Evolutionary conservation across 352 stramenopile genomes (phyloP), one percentile per base, ranked within the genome.

Genomic region (Pythium sp.): DNA sequence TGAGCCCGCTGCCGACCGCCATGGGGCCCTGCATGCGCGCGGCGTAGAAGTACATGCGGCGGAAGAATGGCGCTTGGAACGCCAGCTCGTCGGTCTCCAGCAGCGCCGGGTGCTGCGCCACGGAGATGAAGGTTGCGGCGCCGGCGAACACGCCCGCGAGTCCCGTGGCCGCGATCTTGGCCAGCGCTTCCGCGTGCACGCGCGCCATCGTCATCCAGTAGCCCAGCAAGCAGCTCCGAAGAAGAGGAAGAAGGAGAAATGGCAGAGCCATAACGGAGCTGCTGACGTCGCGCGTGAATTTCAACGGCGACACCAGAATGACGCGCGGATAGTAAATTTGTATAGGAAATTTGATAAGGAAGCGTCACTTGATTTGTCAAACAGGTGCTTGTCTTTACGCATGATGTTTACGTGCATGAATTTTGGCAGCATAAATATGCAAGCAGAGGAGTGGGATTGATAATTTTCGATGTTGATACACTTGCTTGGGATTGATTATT

Each of bases 41-140:
- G 0, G 86, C 86, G 68, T 89, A 83, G 61, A 86, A 90, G 74
- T 93, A 91, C 82, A 93, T 91, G 58, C 81, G 79, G 7, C 82
- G 76, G 72, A 93, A 93, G 72, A 90, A 93, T 1, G 84, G 78
- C 7, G 81, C 84, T 54, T 92, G 86, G 68, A 92, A 89, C 4
- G 68, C 69, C 28, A 87, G 56, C 32, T 75, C 69, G 47, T 79
- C 68, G 30, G 80, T 87, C 72, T 90, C 79, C 59, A 92, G 69
- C 53, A 93, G 74, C 56, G 83, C 82, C 47, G 86, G 86, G 41
- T 92, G 86, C 72, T 92, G 86, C 55, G 84, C 86, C 63, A 90
- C 72, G 22, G 74, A 86, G 69, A 93, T 92, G 72, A 83, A 93
- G 41, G 75, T 78, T 41, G 83, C 77, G 14, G 83, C 86, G 22